Evolutionary conservation across 192 early-diverging fungal genomes (phyloP), one percentile per base, ranked within the genome.

Genomic region (Gaertneriomyces sp.): DNA sequence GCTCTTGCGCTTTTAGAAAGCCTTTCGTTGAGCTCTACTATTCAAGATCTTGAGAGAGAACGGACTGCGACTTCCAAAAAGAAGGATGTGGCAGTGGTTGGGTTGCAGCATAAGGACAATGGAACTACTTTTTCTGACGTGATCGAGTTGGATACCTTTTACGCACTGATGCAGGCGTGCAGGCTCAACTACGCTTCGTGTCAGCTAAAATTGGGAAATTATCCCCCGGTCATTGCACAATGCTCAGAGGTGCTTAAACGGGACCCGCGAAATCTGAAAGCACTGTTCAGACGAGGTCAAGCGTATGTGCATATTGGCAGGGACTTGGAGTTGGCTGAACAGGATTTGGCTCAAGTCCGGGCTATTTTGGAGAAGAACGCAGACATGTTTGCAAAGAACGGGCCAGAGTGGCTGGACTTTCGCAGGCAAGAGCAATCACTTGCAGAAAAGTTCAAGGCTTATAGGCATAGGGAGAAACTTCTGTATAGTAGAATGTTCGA

Each of bases 171-270:
- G 59, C 58, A 70, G 17, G 45, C 70, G 0, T 61, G 59, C 41
- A 67, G 82, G 38, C 66, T 85, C 25, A 85, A 85, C 64, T 79
- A 79, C 55, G 82, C 80, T 2, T 75, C 77, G 8, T 81, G 79
- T 57, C 76, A 80, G 53, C 69, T 85, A 14, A 81, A 81, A 53
- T 72, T 79, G n/a, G 67, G 68, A 14, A 78, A 85, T 19, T 72
- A 61, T 46, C 44, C 56, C 10, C 60, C 76, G 3, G 82, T 75
- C 12, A 69, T 81, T 6, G 53, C 54, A 3, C 80, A 81, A 51
- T 80, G 78, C 61, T 63, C 76, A 7, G 77, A 81, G 58, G 74
- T 85, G 8, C 61, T 85, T 19, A 76, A 74, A 14, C 16, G 60
- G 19, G 78, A 80, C 25, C 67, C 70, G 17, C 51, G 60, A 12